Evolutionary conservation across 1,284 basidiomycete genomes (phyloP), one percentile per base, ranked within the genome.

Genomic region (Xerocomus amazonicus): DNA sequence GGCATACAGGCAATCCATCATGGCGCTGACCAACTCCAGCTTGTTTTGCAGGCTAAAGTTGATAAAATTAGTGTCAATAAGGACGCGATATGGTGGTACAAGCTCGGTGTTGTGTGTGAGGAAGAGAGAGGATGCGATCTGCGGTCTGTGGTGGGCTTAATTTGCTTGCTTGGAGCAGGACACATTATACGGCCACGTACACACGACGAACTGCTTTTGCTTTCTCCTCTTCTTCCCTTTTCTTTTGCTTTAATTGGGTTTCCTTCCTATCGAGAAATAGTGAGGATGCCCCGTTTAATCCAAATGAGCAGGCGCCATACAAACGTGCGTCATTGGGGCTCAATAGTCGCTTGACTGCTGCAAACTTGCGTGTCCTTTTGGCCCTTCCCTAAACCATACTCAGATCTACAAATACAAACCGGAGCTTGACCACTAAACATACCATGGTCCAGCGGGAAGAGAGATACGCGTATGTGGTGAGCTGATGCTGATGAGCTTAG

Each of bases 1-100:
- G n/a, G 97, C 97, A 71, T 92, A 98, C 12, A 99, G 75, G 62
- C 95, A 97, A 68, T 99, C 97, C 95, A 99, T 98, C 97, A 99
- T 98, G 13, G 92, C 94, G 63, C 90, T 87, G 17, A 98, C 80
- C 41, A 99, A 80, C 70, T 99, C 97, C 59, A 99, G 78, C 70
- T 98, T 97, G 74, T 99, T 99, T 73, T 99, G 96, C 43, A 99
- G 78, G 57, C 89, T 92, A 69, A 99, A 96, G 68, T 99, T 99
- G 79, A 99, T 98, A 65, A 99, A 99, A 70, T 99, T 99, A 64
- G 97, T 99, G 72, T 99, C 97, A 51, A 99, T 93, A 38, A 99
- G 81, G 9, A 99, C 91, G 26, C 96, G 85, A 68, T 99, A 99
- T 0, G 97, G 97, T 0, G 97, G 97, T 0, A 92, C 95, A 29